Evolutionary conservation across 2,329 filamentous ascomycete species (phyloP), one percentile per base, ranked within the genome.

Genomic region (Aureobasidium sp.): DNA sequence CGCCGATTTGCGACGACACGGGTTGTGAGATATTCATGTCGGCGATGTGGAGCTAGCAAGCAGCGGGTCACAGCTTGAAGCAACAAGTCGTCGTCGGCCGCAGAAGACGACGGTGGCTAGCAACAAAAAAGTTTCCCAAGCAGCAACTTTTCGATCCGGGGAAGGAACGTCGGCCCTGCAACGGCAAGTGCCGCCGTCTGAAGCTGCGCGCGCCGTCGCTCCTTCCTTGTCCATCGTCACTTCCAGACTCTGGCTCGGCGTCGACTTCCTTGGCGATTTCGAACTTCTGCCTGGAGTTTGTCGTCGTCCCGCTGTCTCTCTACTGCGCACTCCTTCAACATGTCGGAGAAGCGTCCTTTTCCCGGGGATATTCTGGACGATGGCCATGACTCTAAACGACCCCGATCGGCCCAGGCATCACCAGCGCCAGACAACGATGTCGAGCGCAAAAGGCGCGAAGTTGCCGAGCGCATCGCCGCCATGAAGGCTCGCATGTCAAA

Each of bases 1-100:
- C 88, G 73, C 88, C 84, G 71, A 99, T 88, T 72, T 87, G 82
- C 71, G 91, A 95, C 67, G 89, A 83, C 65, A 96, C 84, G 48
- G 94, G 92, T 72, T 92, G 89, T 14, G 79, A 79, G 59, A 76
- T 75, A 65, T 81, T 81, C 73, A 75, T 75, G 20, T 29, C 65
- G 64, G 61, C 37, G 39, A 29, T 20, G 39, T 45, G 36, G 17
- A 27, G 39, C 55, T 34, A 57, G 42, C 57, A 63, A 65, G 64
- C 64, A 65, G 31, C 53, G 57, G 57, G 60, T 55, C 61, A 65
- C 64, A 65, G 64, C 64, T 63, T 53, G 48, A 45, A 57, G 39
- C 39, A 57, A 57, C 29, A 45, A 29, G 22, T 25, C 45, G 44
- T 58, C 45, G 45, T 47, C 55, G 55, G 55, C 55, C 55, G 41